Evolutionary conservation across 164 flowering plant genomes (phyloP).

Genomic region (Liriodendron chinense): DNA sequence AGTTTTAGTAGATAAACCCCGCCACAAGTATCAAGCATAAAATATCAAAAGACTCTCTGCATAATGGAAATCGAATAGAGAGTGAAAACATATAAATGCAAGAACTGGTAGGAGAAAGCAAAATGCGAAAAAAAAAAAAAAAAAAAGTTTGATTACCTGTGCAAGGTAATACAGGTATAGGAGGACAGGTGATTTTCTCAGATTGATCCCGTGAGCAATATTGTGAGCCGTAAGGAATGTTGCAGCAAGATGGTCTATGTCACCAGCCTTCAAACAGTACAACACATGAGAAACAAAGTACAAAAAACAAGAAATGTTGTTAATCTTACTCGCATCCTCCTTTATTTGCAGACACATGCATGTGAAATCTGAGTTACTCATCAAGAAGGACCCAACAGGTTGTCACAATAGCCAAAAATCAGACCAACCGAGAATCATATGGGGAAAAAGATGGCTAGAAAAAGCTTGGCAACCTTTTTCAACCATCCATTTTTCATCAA

Average conservation of each 20-base stretch:
- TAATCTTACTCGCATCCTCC: neutral
- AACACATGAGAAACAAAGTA: conserved; percentile 13
- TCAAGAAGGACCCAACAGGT: too few relatives aligned
- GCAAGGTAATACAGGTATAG: conserved; percentile 91
- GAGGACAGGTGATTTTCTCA: conserved; percentile 95
- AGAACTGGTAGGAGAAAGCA: neutral
- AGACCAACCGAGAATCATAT: neutral
- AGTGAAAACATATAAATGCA: neutral
- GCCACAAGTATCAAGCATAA: neutral
- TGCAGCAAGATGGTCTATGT: conserved; percentile 97
- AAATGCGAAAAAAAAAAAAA: neutral
- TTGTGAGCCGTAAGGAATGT: conserved; percentile 82
- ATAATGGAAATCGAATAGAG: neutral
- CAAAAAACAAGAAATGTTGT: neutral
- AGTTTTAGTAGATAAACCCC: neutral
- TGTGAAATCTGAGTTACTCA: too few relatives aligned
- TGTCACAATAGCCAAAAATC: too few relatives aligned
- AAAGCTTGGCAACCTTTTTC: too few relatives aligned
- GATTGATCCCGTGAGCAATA: conserved; percentile 94
- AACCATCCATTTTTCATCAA: too few relatives aligned
- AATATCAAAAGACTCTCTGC: neutral
- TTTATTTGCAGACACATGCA: neutral
- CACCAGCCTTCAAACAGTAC: conserved; percentile 74
- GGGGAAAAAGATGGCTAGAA: neutral
- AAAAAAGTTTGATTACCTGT: conserved; percentile 42